These are phyloP conservation scores for Diospyros lotus DNA, from an alignment of 148 eudicot genomes.

Conservation along the genomic window DNA sequence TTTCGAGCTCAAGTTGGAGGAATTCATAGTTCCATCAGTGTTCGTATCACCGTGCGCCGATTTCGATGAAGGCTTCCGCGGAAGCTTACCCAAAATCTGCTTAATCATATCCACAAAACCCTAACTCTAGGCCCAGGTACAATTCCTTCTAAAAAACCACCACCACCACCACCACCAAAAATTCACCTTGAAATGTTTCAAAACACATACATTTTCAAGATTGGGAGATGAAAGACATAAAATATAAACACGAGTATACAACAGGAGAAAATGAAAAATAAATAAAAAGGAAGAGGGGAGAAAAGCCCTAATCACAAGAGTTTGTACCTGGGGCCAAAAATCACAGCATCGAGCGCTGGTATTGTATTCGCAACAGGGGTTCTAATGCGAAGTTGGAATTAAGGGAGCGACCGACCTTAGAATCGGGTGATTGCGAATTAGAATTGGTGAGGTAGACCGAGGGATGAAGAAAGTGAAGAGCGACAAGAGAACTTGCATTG, in stretches of 20 bases:
- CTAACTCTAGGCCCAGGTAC: conserved; percentile 18
- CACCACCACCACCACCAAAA: not conserved
- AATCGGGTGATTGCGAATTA: conserved; percentile 8
- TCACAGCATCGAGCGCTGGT: not conserved
- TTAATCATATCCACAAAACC: conserved; percentile 42
- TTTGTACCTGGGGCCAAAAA: conserved; percentile 9
- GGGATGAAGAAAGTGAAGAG: not conserved
- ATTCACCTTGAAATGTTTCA: conserved; percentile 3
- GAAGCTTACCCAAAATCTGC: conserved; percentile 44
- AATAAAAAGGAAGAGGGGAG: too few relatives aligned
- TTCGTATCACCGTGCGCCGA: conserved; percentile 22
- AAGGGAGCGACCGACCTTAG: not conserved
- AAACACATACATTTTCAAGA: conserved; percentile 1
- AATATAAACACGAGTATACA: not conserved
- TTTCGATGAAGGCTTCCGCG: conserved; percentile 33
- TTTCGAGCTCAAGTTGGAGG: conserved; percentile 16
- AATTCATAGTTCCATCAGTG: conserved; percentile 17
- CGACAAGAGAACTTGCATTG: not conserved
- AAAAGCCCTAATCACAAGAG: conserved; percentile 7
- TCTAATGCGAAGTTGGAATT: not conserved
- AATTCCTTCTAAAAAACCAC: not conserved
- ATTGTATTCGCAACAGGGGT: not conserved
- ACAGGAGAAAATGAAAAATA: not conserved
- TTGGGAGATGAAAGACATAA: not conserved
- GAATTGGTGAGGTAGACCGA: not conserved